Conservation (phyloP, 2,329 filamentous ascomycete genomes). For the Fusarium chlamydosporum region DNA sequence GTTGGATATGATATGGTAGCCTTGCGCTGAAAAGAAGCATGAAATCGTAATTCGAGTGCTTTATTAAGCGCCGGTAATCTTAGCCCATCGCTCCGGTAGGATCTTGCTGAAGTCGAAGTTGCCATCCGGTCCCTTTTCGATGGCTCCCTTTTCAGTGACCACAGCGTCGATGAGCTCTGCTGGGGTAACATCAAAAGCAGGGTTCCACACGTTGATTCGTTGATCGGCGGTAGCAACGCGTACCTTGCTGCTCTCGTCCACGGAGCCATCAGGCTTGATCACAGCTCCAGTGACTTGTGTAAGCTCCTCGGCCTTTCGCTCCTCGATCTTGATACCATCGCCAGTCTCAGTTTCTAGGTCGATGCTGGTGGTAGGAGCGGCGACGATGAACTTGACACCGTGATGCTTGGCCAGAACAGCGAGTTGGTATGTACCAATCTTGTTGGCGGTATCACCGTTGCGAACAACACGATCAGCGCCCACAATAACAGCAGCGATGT, state of each 20-base stretch:
- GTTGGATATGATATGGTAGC: slow-evolving; percentile 43
- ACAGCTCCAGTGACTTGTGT: slow-evolving; percentile 86
- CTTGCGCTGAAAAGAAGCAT: slow-evolving; percentile 32
- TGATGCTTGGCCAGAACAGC: slow-evolving; percentile 92
- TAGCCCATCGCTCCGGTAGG: slow-evolving; percentile 69
- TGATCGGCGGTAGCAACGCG: slow-evolving; percentile 84
- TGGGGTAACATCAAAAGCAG: slow-evolving; percentile 95
- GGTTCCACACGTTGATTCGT: slow-evolving; percentile 93
- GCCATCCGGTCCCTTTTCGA: slow-evolving; percentile 81
- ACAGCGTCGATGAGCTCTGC: slow-evolving; percentile 90
- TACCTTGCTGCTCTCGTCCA: slow-evolving; percentile 74
- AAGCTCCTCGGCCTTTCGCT: slow-evolving; percentile 84
- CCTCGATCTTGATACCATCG: slow-evolving; percentile 87
- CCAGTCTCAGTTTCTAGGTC: slow-evolving; percentile 86
- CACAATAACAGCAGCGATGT: slow-evolving; percentile 89
- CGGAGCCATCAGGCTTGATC: slow-evolving; percentile 71
- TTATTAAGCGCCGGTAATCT: slow-evolving; percentile 47
- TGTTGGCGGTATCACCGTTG: slow-evolving; percentile 98
- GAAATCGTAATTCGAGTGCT: slow-evolving; percentile 15
- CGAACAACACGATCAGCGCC: slow-evolving; percentile 95
- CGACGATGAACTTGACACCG: slow-evolving; percentile 93
- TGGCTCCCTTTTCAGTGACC: slow-evolving; percentile 90
- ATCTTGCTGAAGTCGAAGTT: slow-evolving; percentile 74
- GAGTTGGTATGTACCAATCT: slow-evolving; percentile 94
- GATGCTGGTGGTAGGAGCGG: slow-evolving; percentile 93